Conservation (phyloP, 257 asterid species). For the Forsythia suspensa region DNA sequence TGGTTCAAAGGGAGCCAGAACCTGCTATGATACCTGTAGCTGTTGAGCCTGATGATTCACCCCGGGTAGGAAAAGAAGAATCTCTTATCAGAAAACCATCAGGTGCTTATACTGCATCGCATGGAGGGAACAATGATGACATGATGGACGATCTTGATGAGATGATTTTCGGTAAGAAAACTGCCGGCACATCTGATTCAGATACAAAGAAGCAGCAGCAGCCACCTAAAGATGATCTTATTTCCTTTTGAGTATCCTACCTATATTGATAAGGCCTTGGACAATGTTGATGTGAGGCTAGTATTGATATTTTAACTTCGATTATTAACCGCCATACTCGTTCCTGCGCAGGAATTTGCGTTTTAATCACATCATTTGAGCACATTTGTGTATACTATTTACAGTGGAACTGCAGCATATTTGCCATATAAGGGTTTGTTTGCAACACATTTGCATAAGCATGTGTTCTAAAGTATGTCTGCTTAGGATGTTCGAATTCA, state of each 20-base stretch:
- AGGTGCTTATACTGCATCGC: slow-evolving; percentile 42
- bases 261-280: background rate
- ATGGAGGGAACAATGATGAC: slow-evolving; percentile 64
- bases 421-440: background rate
- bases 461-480: background rate
- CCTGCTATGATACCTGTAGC: slow-evolving; percentile 96
- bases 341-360: background rate
- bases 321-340: background rate
- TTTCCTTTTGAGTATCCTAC: slow-evolving; percentile 44
- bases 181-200: slow-evolving; percentile 52
- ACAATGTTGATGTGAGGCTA: background rate
- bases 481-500: background rate
- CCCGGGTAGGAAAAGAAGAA: slow-evolving; percentile 63
- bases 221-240: slow-evolving; percentile 79
- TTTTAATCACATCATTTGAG: background rate
- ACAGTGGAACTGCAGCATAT: background rate
- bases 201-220: slow-evolving; percentile 68
- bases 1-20: slow-evolving; percentile 60
- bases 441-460: background rate
- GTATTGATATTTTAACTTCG: background rate
- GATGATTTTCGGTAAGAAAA: slow-evolving; percentile 93
- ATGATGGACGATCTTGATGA: slow-evolving; percentile 98
- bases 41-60: slow-evolving; percentile 83
- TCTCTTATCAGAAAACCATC: slow-evolving; percentile 63
- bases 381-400: background rate